Conservation (phyloP, 2,329 filamentous ascomycete species). For the Phoma herbarum region DNA sequence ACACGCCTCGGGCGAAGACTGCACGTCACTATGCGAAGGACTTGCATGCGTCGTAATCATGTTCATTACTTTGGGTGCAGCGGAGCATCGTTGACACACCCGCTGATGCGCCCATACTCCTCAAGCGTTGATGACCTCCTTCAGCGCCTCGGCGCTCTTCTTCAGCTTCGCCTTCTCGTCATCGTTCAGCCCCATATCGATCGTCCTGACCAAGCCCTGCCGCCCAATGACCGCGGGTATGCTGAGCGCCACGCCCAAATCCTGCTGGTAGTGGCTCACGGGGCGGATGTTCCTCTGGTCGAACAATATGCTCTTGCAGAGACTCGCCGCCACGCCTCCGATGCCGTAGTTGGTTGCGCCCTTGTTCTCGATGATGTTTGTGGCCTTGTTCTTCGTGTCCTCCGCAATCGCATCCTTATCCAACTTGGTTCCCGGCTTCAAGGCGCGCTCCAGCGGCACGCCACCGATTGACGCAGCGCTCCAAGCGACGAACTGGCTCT, state of each 20-base stretch:
- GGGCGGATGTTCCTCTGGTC: slow-evolving; percentile 26
- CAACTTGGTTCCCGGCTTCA: not conserved
- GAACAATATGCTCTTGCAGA: slow-evolving; percentile 27
- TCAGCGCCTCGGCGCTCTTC: slow-evolving; percentile 27
- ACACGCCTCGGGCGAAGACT: too few relatives aligned
- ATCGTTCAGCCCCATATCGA: not conserved
- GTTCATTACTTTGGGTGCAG: too few relatives aligned
- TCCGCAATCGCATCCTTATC: slow-evolving; percentile 23
- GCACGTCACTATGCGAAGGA: too few relatives aligned
- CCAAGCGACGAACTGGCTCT: slow-evolving; percentile 32
- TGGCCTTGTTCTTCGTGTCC: slow-evolving; percentile 29
- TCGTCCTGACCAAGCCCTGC: slow-evolving; percentile 11
- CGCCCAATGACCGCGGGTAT: slow-evolving; percentile 29
- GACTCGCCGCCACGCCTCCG: slow-evolving; percentile 29
- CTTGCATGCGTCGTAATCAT: too few relatives aligned
- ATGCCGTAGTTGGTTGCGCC: slow-evolving; percentile 35
- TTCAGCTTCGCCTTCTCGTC: slow-evolving; percentile 23
- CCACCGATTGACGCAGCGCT: slow-evolving; percentile 24
- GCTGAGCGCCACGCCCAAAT: slow-evolving; percentile 26
- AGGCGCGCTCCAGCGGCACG: slow-evolving; percentile 12
- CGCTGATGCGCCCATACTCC: not conserved
- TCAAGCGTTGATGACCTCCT: slow-evolving; percentile 23
- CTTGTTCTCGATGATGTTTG: slow-evolving; percentile 30
- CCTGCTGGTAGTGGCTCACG: slow-evolving; percentile 28
- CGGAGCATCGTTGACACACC: too few relatives aligned